A percentile compares a stretch with the other conserved stretches of the same genome.
These are phyloP conservation scores for Pythium volutum DNA, from an alignment of 352 stramenopile genomes.

Conservation along the genomic window DNA sequence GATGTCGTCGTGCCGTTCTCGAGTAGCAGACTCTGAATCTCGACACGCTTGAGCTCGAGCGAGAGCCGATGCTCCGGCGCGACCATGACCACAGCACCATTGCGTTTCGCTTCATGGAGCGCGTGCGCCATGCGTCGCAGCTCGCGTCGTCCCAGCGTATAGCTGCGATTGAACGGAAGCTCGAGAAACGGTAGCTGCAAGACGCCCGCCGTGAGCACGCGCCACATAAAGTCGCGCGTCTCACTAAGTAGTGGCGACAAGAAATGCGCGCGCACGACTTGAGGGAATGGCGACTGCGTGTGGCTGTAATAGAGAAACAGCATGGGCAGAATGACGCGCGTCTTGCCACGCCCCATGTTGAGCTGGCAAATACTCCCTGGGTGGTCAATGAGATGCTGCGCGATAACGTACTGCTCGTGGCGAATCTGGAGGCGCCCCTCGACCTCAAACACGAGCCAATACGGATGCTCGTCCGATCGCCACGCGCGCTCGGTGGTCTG, in stretches of 20 bases:
- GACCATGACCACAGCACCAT: constrained; percentile 61
- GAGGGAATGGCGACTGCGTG: neutral
- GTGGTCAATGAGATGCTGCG: constrained; percentile 62
- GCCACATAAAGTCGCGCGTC: constrained; percentile 62
- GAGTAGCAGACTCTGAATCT: constrained; percentile 27
- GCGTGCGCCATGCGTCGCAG: constrained; percentile 33
- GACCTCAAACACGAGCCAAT: constrained; percentile 87
- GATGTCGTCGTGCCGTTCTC: neutral
- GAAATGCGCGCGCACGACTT: constrained; percentile 62
- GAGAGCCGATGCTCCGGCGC: constrained; percentile 87
- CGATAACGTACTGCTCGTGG: constrained; percentile 71
- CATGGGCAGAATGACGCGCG: constrained; percentile 85
- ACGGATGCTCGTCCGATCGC: constrained; percentile 49
- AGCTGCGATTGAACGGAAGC: constrained; percentile 68
- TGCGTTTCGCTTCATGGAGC: constrained; percentile 33
- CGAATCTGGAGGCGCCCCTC: constrained; percentile 80
- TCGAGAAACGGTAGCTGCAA: constrained; percentile 48
- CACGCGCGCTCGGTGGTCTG: constrained; percentile 34
- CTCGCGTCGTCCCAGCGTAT: constrained; percentile 27
- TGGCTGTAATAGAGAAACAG: constrained; percentile 70
- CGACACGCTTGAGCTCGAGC: constrained; percentile 77
- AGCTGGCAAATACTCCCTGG: constrained; percentile 73
- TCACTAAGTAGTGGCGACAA: constrained; percentile 59
- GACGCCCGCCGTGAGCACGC: constrained; percentile 40
- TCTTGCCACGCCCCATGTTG: constrained; percentile 88